Base-by-base conservation (phyloP, 345 rosid genomes). In the Theobroma cacao region DNA sequence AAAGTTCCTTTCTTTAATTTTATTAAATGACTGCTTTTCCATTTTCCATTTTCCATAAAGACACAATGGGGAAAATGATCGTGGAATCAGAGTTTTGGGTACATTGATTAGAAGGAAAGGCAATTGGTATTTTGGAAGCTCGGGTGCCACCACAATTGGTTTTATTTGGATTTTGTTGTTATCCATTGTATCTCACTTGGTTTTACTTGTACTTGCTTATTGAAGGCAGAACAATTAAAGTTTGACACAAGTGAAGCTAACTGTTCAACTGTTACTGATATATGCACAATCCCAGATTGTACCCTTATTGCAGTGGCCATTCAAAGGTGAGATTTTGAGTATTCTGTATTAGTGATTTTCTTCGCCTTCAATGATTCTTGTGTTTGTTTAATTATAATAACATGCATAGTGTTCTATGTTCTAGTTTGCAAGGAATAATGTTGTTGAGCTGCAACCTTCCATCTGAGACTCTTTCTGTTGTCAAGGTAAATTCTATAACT, bases 351-450 rank as follows among this genome's bases (percentile, higher is more conserved):
- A 6, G 3, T 68, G 56, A 5, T n/a, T 52, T 62, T 14, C n/a
- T 41, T 53, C 30, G 71, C 24, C 62, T 71, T 66, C 26, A 18
- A 26, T 56, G 40, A 28, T 40, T 50, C 30, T 11, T 75, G n/a
- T 38, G 36, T 53, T 40, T 33, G 10, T 59, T 75, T 50, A 30
- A 70, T 70, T 53, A 75, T 80, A 26, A 77, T 80, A 81, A 48
- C 61, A 34, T 26, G 62, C 64, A 43, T 3, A 11, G 12, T 77
- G 48, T 77, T 48, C 43, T 63, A 52, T 64, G 81, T 82, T n/a
- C n/a, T n/a, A 94, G 97, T 82, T 88, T 94, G 81, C 95, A 83
- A 86, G 99, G 97, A 80, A 82, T 96, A 77, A 43, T 89, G 79
- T 77, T 96, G 84, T 69, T 94, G 86, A 82, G 77, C 78, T 92